Conservation (phyloP, 169 alveolate genomes). For the Perkinsus marinus region DNA sequence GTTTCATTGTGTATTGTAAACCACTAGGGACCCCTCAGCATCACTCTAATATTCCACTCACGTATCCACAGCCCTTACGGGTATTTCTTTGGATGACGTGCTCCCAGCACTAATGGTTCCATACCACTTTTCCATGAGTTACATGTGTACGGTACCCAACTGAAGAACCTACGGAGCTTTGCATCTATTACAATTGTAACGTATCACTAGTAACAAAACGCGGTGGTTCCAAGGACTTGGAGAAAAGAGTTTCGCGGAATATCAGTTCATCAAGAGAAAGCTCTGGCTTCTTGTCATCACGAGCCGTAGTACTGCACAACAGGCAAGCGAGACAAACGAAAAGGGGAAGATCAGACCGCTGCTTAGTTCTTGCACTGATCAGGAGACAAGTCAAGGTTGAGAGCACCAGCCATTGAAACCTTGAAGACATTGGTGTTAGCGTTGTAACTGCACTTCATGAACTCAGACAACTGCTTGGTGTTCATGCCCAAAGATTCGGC, state of each 20-base stretch:
- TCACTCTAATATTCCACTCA: too few species aligned
- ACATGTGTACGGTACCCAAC: too few species aligned
- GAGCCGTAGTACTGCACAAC: neutral
- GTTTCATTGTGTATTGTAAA: too few species aligned
- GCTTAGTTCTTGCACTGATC: neutral
- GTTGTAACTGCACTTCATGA: neutral
- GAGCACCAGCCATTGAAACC: neutral
- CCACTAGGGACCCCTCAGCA: too few species aligned
- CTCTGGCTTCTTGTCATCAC: neutral
- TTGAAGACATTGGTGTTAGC: neutral
- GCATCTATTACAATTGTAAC: too few species aligned
- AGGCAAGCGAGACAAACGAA: neutral
- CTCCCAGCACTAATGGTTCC: too few species aligned
- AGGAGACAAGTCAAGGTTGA: neutral
- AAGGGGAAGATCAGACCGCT: neutral
- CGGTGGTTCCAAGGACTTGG: neutral
- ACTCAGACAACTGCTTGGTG: neutral
- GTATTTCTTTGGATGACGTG: too few species aligned
- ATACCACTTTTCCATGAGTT: too few species aligned
- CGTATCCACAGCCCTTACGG: too few species aligned
- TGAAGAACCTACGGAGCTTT: too few species aligned
- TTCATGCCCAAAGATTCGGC: neutral
- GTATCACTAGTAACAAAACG: neutral
- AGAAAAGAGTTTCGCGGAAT: neutral
- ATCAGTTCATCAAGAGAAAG: neutral